Evolutionary conservation across 257 asterid genomes (phyloP).

Genomic region (Mentha longifolia): DNA sequence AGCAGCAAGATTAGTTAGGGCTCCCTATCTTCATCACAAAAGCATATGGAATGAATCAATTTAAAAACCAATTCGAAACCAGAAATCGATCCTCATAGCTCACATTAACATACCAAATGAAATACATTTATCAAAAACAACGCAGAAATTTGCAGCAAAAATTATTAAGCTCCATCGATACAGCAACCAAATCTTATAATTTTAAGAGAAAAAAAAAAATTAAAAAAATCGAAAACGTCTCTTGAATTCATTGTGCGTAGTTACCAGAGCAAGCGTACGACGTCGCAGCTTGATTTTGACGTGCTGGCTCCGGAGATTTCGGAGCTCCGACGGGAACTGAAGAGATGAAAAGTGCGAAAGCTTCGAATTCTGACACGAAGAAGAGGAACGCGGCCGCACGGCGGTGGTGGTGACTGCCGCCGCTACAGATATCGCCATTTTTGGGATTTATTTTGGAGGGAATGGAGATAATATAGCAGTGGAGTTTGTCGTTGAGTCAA

Average conservation of each 20-base stretch:
- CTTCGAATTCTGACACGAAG: conserved; percentile 37
- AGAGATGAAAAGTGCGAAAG: conserved; percentile 51
- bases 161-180: not conserved
- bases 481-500: not conserved
- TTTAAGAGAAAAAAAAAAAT: too few relatives aligned
- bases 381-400: conserved; percentile 20
- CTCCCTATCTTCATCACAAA: not conserved
- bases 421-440: conserved; percentile 57
- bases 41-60: not conserved
- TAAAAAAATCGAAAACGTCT: not conserved
- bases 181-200: not conserved
- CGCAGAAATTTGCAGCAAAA: conserved; percentile 11
- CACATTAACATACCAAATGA: not conserved
- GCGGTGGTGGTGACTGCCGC: conserved; percentile 36
- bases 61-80: not conserved
- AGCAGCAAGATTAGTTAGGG: not conserved
- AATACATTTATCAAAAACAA: not conserved
- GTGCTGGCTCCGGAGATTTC: conserved; percentile 33
- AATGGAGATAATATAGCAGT: conserved; percentile 10
- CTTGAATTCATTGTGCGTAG: not conserved
- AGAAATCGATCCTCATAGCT: not conserved
- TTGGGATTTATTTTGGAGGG: not conserved
- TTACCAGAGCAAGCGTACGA: conserved; percentile 52
- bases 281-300: conserved; percentile 31
- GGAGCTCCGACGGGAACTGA: conserved; percentile 50